phyloP scores from a whole-genome alignment of 345 rosid species.

The Pistacia vera region DNA sequence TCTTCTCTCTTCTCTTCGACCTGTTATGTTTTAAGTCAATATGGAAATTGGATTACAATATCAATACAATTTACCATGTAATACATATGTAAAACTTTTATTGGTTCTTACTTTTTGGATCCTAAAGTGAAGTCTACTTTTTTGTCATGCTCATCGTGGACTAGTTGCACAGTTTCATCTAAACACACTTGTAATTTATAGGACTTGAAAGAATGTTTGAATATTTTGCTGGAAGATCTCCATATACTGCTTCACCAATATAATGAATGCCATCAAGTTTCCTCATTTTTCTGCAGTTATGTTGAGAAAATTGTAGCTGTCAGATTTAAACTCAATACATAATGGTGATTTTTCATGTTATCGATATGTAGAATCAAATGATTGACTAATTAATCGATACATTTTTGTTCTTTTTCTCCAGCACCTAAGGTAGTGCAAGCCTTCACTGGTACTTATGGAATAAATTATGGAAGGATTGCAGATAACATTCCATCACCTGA shows the following conservation, averaged over 20 bases:
- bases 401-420: constrained; percentile 24
- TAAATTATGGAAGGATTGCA: constrained; percentile 93
- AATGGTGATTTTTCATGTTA: not conserved
- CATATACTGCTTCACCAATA: not conserved
- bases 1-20: not conserved
- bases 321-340: not conserved
- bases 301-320: not conserved
- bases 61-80: not conserved
- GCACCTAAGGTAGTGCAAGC: constrained; percentile 50
- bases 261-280: not conserved
- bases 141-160: not conserved
- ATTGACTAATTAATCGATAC: constrained; percentile 6
- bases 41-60: not conserved
- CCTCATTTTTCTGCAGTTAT: not conserved
- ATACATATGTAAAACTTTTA: not conserved
- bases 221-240: not conserved
- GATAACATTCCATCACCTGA: constrained; percentile 95
- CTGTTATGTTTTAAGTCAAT: not conserved
- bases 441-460: constrained; percentile 89
- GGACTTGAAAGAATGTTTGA: constrained; percentile 1
- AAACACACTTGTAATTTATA: not conserved
- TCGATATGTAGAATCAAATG: constrained; percentile 12
- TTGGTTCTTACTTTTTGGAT: not conserved
- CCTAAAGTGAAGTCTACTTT: not conserved
- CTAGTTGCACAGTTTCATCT: not conserved